Base-by-base conservation (phyloP, 495 filamentous ascomycete species). In the Cudoniella acicularis region DNA sequence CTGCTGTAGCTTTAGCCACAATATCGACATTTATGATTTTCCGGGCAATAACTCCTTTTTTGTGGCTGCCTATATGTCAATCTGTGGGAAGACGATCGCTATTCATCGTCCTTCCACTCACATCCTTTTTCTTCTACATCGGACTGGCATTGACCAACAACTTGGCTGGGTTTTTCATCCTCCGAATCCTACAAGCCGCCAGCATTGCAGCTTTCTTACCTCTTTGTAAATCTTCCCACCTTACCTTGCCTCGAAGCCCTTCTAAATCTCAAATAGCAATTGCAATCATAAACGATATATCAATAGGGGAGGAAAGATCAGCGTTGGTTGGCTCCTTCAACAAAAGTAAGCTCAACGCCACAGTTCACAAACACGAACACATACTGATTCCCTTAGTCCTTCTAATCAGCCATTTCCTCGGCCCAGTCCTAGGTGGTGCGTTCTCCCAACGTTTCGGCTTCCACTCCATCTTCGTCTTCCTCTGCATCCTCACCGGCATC, bases 151-250 rank as follows among this genome's bases (percentile, higher is more conserved):
- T 87, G 23, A 79, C 83, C 50, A 70, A 78, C 21, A 74, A 74
- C 46, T 87, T 81, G 60, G 74, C 78, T 3, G 76, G 80, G 0
- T 65, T 89, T 21, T 63, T 89, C 24, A 71, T 85, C 0, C 67
- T 89, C 4, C 73, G 86, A 9, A 82, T 80, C 69, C 23, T 88
- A 1, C 86, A 89, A 70, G 82, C 78, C 27, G 73, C 77, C 0
- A 86, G 86, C 0, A 84, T 76, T 58, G 79, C 80, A 13, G 75
- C 72, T 2, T 58, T 80, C 0, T 77, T 82, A 27, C 73, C 80
- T 10, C 73, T 85, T 41, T 80, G 79, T 57, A 52, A 42, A 13
- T 36, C 27, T 10, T n/a, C n/a, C 2, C 4, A 51, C 18, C 50
- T 3, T 17, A 18, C 50, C 50, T 40, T n/a, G 23, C 18, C 26